Evolutionary conservation across 1,284 basidiomycete genomes (phyloP), one percentile per base, ranked within the genome.

Genomic region (Ustilago shanxiensis): DNA sequence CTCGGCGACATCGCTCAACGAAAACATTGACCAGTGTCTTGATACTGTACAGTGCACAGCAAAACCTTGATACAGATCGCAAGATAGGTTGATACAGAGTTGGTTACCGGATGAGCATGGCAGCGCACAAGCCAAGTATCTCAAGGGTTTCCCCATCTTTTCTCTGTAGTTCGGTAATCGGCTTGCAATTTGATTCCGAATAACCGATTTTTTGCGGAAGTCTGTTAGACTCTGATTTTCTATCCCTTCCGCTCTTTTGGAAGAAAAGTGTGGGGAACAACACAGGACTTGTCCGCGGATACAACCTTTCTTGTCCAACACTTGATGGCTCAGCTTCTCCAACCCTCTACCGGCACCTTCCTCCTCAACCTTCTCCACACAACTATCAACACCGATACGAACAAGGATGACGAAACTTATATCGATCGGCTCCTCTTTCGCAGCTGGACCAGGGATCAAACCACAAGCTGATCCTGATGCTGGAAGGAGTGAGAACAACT

Each of bases 401-500:
- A 13, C 8, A 45, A 39, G 26, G 18, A 56, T 45, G 52, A 59
- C 59, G 56, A 45, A 50, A 18, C 37, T 72, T 6, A 72, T 72
- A 2, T 45, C 69, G 10, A 26, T 66, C 6, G 69, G 69, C 10
- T 72, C 69, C 1, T 72, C 69, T 0, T 72, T 72, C 31, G 69
- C 69, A n/a, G 69, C 69, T 0, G 69, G 69, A 0, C 69, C 69
- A 2, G 69, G 69, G 10, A 72, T 72, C 35, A 10, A 37, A 5
- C 69, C 69, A 9, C 69, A 72, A 44, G 44, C 31, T 9, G 49
- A 72, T 51, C 11, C 13, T 1, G 69, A 60, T 55, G 69, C 69
- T 4, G 69, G 69, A 9, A 50, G 69, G 45, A 72, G 69, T 39
- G 28, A 24, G 7, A 72, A 72, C 45, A 72, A 66, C 59, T 72